These are phyloP conservation scores for Apiotrichum veenhuisii DNA, from an alignment of 1,284 basidiomycete genomes.

Conservation along the genomic window DNA sequence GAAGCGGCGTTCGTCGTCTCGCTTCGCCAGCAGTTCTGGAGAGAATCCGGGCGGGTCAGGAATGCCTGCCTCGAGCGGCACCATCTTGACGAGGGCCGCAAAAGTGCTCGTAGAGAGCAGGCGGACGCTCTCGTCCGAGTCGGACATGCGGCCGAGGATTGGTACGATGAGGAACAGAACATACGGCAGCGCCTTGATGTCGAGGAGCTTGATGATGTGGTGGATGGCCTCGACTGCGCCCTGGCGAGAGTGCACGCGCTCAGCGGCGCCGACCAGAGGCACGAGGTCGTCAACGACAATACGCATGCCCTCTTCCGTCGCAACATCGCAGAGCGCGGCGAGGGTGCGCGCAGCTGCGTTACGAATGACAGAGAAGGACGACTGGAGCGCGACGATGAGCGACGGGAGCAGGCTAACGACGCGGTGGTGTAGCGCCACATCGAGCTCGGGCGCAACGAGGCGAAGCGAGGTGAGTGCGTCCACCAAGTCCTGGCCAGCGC, in stretches of 20 bases:
- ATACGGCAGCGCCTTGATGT: constrained; percentile 93
- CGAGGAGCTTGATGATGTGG: constrained; percentile 88
- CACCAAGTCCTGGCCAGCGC: constrained; percentile 85
- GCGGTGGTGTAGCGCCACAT: constrained; percentile 65
- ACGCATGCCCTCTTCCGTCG: constrained; percentile 81
- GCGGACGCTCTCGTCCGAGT: constrained; percentile 84
- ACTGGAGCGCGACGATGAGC: constrained; percentile 71
- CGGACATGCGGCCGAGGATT: constrained; percentile 95
- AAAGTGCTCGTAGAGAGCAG: constrained; percentile 94
- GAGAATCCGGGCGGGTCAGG: constrained; percentile 94
- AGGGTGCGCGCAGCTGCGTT: constrained; percentile 82
- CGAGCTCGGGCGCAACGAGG: constrained; percentile 71
- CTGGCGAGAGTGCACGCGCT: constrained; percentile 74
- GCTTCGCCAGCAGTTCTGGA: constrained; percentile 77
- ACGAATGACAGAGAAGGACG: constrained; percentile 81
- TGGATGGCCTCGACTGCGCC: constrained; percentile 87
- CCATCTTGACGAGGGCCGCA: constrained; percentile 97
- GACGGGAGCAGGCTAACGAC: constrained; percentile 71
- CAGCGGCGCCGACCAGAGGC: constrained; percentile 78
- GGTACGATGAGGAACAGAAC: constrained; percentile 97
- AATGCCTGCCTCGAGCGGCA: constrained; percentile 93
- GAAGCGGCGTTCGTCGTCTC: constrained; percentile 86
- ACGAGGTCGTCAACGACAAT: constrained; percentile 80
- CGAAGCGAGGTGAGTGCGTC: constrained; percentile 89
- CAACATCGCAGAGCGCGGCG: constrained; percentile 78